Conservation (phyloP, 208 protist genomes). For the Acanthamoeba sp. region DNA sequence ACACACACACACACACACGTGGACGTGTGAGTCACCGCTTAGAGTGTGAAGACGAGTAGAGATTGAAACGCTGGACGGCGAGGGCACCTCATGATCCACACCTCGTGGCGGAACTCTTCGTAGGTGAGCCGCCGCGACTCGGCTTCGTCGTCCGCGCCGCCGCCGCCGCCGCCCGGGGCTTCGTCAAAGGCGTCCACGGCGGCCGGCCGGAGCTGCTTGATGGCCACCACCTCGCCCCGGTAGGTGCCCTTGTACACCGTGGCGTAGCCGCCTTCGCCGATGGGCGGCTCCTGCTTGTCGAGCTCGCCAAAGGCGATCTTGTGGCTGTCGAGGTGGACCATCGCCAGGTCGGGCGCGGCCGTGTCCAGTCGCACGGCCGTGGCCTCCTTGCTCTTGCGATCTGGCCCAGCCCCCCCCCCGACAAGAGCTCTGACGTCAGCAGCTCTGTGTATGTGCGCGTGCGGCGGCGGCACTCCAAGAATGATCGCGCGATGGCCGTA, state of each 20-base stretch:
- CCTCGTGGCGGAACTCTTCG: constrained; percentile 71
- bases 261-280: constrained; percentile 49
- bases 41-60: no score
- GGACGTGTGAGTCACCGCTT: not conserved
- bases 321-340: constrained; percentile 60
- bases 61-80: no score
- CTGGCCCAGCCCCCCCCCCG: no score
- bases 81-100: constrained; percentile 72
- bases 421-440: no score
- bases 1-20: no score
- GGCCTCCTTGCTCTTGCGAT: not conserved
- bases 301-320: constrained; percentile 42
- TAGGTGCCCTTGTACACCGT: constrained; percentile 54
- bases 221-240: constrained; percentile 1
- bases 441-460: no score
- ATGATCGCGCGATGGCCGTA: no score
- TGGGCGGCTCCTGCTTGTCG: not conserved
- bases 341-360: constrained; percentile 55
- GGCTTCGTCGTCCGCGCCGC: no score
- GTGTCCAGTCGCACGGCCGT: constrained; percentile 36
- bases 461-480: no score
- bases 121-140: no score
- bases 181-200: no score
- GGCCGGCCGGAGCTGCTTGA: constrained; percentile 61
- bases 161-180: no score